Evolutionary conservation across 2,329 filamentous ascomycete species (phyloP).

Genomic region (Fusarium poae): DNA sequence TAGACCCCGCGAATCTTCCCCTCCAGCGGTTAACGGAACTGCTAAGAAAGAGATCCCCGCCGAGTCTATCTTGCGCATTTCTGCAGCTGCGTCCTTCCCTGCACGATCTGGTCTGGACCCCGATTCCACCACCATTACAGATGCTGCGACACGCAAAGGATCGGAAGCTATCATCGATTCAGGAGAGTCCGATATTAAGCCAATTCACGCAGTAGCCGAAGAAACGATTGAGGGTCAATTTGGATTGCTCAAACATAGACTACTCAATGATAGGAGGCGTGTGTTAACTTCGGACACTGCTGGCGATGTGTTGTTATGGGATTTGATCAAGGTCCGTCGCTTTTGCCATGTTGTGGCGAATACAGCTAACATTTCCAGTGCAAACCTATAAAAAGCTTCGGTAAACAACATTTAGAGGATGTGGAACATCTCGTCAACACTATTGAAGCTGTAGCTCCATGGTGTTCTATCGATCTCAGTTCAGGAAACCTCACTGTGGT

Average conservation of each 20-base stretch:
- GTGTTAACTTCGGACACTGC: conserved; percentile 94
- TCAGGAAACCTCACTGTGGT: conserved; percentile 93
- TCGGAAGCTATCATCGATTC: conserved; percentile 51
- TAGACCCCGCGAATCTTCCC: conserved; percentile 53
- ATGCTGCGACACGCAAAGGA: conserved; percentile 56
- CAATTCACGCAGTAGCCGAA: conserved; percentile 76
- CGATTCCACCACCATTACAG: conserved; percentile 67
- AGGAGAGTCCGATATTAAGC: conserved; percentile 60
- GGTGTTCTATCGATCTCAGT: conserved; percentile 95
- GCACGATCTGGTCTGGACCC: conserved; percentile 65
- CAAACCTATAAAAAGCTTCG: conserved; percentile 88
- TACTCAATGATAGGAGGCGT: conserved; percentile 90
- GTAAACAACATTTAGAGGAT: conserved; percentile 93
- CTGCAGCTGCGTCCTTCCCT: conserved; percentile 85
- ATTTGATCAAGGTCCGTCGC: conserved; percentile 81
- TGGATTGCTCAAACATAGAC: conserved; percentile 90
- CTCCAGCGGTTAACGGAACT: conserved; percentile 51
- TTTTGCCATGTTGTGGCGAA: too few relatives aligned
- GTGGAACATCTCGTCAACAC: conserved; percentile 90
- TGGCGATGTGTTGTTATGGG: conserved; percentile 95
- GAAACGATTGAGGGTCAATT: conserved; percentile 96
- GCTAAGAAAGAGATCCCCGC: conserved; percentile 77
- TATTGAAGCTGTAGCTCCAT: conserved; percentile 88
- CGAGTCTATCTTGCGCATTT: conserved; percentile 83
- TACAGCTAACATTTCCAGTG: conserved; percentile 67